Percentiles rank a stretch among this genome's conserved stretches.
These are phyloP conservation scores for Zelopaecilomyces penicillatus DNA, from an alignment of 2,329 filamentous ascomycete species.

Conservation along the genomic window DNA sequence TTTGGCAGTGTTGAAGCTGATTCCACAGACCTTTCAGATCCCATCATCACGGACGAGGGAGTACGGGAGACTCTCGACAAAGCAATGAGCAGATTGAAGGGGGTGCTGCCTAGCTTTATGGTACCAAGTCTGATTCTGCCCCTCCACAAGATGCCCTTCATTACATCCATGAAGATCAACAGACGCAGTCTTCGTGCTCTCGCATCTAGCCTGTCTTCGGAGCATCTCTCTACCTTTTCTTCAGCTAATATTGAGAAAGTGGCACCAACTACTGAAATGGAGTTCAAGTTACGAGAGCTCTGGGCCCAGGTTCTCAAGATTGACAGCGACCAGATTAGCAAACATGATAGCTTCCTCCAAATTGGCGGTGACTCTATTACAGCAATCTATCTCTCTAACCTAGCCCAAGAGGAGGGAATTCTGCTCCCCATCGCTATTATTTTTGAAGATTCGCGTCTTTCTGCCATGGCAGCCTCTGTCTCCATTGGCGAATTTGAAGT, in stretches of 20 bases:
- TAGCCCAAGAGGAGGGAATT: slow-evolving; percentile 2
- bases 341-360: slow-evolving; percentile 8
- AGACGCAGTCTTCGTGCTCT: neutral
- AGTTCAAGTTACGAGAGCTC: slow-evolving; percentile 1
- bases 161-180: slow-evolving; percentile 3
- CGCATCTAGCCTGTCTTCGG: neutral
- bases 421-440: slow-evolving; percentile 3
- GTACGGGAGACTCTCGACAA: slow-evolving; percentile 6
- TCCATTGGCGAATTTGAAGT: neutral
- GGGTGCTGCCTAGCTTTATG: slow-evolving; percentile 5
- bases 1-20: neutral
- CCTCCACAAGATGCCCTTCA: slow-evolving; percentile 1
- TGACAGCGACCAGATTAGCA: slow-evolving; percentile 4
- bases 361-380: slow-evolving; percentile 11
- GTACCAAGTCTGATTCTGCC: slow-evolving; percentile 6
- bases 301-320: slow-evolving; percentile 7
- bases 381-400: slow-evolving; percentile 4
- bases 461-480: slow-evolving; percentile 3
- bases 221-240: slow-evolving; percentile 5
- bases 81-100: neutral
- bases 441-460: slow-evolving; percentile 4
- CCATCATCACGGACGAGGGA: slow-evolving; percentile 6
- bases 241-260: slow-evolving; percentile 1
- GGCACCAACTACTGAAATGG: slow-evolving; percentile 5
- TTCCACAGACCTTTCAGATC: neutral